Evolutionary conservation across 768 basidiomycete genomes (phyloP).

Genomic region (Neoboletus brunneissimus): DNA sequence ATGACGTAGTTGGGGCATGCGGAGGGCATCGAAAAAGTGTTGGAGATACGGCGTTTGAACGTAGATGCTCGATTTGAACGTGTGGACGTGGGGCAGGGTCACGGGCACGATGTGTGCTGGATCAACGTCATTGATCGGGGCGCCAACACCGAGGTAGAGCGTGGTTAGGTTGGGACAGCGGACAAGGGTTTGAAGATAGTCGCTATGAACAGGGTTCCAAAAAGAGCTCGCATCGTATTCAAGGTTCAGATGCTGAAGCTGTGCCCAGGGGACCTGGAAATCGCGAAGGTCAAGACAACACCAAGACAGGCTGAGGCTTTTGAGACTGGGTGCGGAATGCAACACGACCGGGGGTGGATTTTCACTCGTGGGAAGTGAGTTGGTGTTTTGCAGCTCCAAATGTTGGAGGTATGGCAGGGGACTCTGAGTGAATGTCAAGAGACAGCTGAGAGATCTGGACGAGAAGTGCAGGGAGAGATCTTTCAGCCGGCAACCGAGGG

Average conservation of each 20-base stretch:
- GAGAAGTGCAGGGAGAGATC: constrained; percentile 22
- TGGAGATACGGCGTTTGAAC: constrained; percentile 26
- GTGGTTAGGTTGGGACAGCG: constrained; percentile 26
- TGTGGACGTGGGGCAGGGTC: constrained; percentile 28
- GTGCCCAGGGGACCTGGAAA: constrained; percentile 30
- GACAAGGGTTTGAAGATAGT: constrained; percentile 26
- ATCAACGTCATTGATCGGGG: constrained; percentile 16
- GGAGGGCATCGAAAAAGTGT: constrained; percentile 26
- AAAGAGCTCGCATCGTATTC: constrained; percentile 27
- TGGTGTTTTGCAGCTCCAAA: constrained; percentile 28
- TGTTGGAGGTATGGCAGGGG: constrained; percentile 23
- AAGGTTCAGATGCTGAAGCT: constrained; percentile 28
- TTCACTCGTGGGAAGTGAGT: constrained; percentile 24
- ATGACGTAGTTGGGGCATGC: constrained; percentile 23
- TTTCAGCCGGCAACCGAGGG: constrained; percentile 22
- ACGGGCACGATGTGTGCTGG: constrained; percentile 16
- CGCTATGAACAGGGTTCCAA: constrained; percentile 30
- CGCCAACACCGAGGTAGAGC: constrained; percentile 29
- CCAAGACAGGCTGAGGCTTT: constrained; percentile 29
- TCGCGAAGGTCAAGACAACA: constrained; percentile 24
- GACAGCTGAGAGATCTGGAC: constrained; percentile 22
- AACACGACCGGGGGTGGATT: constrained; percentile 24
- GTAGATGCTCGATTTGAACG: constrained; percentile 26
- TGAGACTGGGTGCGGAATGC: constrained; percentile 28
- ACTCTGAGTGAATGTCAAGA: constrained; percentile 29